Conservation (phyloP, 352 stramenopile genomes). For the Globisporangium irregulare region DNA sequence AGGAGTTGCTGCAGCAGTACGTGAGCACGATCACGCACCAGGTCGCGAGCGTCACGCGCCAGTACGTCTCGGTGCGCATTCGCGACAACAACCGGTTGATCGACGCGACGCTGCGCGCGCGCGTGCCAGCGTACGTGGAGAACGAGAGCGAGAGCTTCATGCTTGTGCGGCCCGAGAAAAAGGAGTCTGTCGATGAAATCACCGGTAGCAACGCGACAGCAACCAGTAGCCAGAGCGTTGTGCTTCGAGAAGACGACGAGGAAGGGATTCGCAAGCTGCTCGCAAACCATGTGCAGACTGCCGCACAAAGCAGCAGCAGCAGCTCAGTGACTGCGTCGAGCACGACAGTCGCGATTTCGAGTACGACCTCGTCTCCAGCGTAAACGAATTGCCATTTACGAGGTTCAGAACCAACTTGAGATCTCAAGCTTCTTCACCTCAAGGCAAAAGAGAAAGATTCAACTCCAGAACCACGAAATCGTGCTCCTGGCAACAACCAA, state of each 20-base stretch:
- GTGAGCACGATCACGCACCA: constrained; percentile 85
- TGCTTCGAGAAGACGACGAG: constrained; percentile 40
- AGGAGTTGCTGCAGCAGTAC: constrained; percentile 77
- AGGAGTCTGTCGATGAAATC: constrained; percentile 21
- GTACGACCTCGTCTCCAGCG: not conserved
- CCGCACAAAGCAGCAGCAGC: not conserved
- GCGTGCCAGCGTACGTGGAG: constrained; percentile 59
- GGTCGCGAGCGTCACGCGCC: constrained; percentile 73
- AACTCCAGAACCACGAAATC: not conserved
- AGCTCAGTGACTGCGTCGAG: constrained; percentile 10
- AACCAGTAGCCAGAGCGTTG: constrained; percentile 21
- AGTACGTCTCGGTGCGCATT: constrained; percentile 79
- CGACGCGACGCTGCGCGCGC: constrained; percentile 67
- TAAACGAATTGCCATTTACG: not conserved
- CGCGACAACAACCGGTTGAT: constrained; percentile 81
- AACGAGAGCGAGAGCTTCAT: constrained; percentile 71
- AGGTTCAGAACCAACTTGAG: not conserved
- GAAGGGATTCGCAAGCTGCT: constrained; percentile 33
- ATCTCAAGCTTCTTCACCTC: not conserved
- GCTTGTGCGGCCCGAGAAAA: constrained; percentile 55
- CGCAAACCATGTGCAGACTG: constrained; percentile 7
- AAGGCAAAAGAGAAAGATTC: not conserved
- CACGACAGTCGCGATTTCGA: not conserved
- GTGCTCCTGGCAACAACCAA: not conserved
- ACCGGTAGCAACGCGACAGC: constrained; percentile 3